Evolutionary conservation across 2,329 filamentous ascomycete species (phyloP).

Genomic region (Exserohilum rostratum): DNA sequence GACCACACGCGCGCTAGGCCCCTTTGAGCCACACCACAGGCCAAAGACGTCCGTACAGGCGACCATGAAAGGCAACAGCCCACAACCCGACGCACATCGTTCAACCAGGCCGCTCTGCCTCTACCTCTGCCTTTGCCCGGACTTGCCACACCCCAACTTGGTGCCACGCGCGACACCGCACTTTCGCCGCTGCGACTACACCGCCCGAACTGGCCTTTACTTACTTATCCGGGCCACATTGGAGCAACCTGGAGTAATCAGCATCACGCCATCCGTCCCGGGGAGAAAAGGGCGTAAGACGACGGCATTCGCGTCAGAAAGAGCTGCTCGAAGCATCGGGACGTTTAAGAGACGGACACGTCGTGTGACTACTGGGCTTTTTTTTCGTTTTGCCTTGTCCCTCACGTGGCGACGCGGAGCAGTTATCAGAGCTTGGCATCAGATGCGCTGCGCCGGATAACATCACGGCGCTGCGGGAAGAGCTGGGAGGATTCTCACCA

Average conservation of each 20-base stretch:
- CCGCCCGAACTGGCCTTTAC: conserved; percentile 17
- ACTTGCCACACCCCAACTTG: conserved; percentile 10
- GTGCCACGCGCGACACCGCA: conserved; percentile 13
- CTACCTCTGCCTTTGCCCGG: neutral
- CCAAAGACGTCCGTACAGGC: conserved; percentile 21
- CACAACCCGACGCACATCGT: conserved; percentile 12
- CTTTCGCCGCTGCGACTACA: conserved; percentile 22
- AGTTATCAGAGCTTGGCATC: conserved; percentile 20
- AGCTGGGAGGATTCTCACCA: conserved; percentile 13
- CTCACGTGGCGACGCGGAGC: conserved; percentile 13
- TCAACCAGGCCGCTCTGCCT: neutral
- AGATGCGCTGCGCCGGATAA: conserved; percentile 22
- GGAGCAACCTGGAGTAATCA: conserved; percentile 5
- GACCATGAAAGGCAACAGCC: conserved; percentile 29
- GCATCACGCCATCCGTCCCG: conserved; percentile 7
- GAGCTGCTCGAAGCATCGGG: neutral
- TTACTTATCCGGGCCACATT: conserved; percentile 27
- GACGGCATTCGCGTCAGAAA: neutral
- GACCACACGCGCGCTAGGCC: conserved; percentile 18
- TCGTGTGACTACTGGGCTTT: neutral
- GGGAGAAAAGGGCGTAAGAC: conserved; percentile 3
- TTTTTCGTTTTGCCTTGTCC: neutral
- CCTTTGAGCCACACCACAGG: conserved; percentile 22
- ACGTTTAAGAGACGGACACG: neutral
- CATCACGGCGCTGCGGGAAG: conserved; percentile 16